A percentile compares a stretch with the other conserved stretches of the same genome.
These are phyloP conservation scores for Stentor coeruleus DNA, from an alignment of 73 alveolate species.

Conservation along the genomic window DNA sequence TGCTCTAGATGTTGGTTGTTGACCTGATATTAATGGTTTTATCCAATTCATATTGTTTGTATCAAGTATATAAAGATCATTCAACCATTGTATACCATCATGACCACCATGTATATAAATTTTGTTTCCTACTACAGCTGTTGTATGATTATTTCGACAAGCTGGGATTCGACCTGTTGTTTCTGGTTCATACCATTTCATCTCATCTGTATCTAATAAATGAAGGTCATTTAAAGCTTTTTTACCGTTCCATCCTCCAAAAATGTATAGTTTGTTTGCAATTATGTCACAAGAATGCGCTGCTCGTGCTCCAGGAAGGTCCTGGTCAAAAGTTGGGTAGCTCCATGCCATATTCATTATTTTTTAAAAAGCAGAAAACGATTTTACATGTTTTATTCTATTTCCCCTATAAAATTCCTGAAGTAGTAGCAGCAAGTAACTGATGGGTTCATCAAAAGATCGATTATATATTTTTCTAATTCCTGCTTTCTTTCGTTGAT, in stretches of 20 bases:
- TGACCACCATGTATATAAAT: slow-evolving; percentile 88
- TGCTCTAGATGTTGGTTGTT: slow-evolving; percentile 82
- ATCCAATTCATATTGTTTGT: slow-evolving; percentile 27
- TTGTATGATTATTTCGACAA: slow-evolving; percentile 64
- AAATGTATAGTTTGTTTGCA: slow-evolving; percentile 51
- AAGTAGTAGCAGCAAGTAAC: background rate
- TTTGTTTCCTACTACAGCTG: slow-evolving; percentile 74
- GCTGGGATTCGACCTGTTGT: slow-evolving; percentile 61
- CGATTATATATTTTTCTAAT: background rate
- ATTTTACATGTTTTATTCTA: background rate
- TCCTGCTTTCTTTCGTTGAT: background rate
- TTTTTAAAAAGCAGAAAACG: too few relatives aligned
- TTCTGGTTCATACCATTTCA: slow-evolving; percentile 57
- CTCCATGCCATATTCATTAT: slow-evolving; percentile 41
- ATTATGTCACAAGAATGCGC: slow-evolving; percentile 86
- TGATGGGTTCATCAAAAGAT: background rate
- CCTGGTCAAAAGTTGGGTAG: slow-evolving; percentile 33
- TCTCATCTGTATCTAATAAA: slow-evolving; percentile 62
- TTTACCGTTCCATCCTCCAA: slow-evolving; percentile 96
- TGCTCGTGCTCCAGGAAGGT: slow-evolving; percentile 77
- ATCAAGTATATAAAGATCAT: slow-evolving; percentile 57
- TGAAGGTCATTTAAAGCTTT: slow-evolving; percentile 83
- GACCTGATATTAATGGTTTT: slow-evolving; percentile 52
- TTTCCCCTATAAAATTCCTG: background rate
- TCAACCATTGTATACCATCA: slow-evolving; percentile 72